phyloP scores from a whole-genome alignment of 2,329 filamentous ascomycete species.

The Raffaelea arxii region DNA sequence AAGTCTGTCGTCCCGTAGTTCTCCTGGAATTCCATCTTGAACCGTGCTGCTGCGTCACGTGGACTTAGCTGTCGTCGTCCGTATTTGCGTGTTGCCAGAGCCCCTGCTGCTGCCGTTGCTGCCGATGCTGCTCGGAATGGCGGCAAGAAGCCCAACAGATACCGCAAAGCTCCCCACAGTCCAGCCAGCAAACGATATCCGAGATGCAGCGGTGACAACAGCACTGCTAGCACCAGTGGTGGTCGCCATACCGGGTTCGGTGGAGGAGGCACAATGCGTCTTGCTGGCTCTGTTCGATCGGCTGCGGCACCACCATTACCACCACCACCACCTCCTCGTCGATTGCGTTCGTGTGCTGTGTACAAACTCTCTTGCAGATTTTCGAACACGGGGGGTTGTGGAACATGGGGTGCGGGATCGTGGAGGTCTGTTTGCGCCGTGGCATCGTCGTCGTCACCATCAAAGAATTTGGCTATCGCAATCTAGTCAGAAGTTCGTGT shows the following conservation, averaged over 20 bases:
- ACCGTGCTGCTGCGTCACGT: constrained; percentile 77
- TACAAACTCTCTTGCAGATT: not conserved
- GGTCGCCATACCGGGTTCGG: constrained; percentile 55
- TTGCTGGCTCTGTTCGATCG: constrained; percentile 55
- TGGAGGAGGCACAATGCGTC: constrained; percentile 71
- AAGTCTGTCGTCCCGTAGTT: constrained; percentile 68
- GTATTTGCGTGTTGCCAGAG: constrained; percentile 34
- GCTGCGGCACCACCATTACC: too few species aligned
- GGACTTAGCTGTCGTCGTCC: constrained; percentile 63
- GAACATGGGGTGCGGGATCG: constrained; percentile 49
- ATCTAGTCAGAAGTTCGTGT: constrained; percentile 47
- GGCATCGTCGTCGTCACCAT: constrained; percentile 80
- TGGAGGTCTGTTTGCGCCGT: constrained; percentile 29
- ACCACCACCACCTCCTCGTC: too few species aligned
- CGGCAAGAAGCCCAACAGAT: constrained; percentile 73
- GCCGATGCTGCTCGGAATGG: constrained; percentile 36
- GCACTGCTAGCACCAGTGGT: constrained; percentile 64
- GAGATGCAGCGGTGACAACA: constrained; percentile 74
- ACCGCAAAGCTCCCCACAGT: constrained; percentile 62
- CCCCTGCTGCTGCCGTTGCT: constrained; percentile 43
- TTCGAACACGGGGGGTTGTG: constrained; percentile 10
- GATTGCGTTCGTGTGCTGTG: not conserved
- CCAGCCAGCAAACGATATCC: constrained; percentile 63
- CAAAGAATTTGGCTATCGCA: constrained; percentile 94
- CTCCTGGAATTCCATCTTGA: constrained; percentile 90